These are phyloP conservation scores for Hypoxylon sp. DNA, from an alignment of 2,329 filamentous ascomycete species.

Conservation along the genomic window DNA sequence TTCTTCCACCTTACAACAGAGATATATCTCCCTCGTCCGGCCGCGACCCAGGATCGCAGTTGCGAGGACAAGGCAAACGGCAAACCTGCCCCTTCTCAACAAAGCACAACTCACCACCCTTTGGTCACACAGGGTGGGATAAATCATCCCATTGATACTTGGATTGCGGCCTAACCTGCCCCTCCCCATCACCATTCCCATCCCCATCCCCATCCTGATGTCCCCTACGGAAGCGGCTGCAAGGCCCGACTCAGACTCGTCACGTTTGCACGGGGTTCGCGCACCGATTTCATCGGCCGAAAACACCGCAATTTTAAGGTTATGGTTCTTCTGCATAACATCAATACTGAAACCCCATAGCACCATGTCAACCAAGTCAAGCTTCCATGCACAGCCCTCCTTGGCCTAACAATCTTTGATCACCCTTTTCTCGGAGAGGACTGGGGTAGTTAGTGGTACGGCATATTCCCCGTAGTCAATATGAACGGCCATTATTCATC, in stretches of 20 bases:
- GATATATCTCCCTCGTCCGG: slow-evolving; percentile 5
- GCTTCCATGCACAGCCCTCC: slow-evolving; percentile 28
- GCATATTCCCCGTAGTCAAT: background rate
- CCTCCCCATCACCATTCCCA: background rate
- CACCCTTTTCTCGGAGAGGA: slow-evolving; percentile 24
- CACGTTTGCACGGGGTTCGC: slow-evolving; percentile 14
- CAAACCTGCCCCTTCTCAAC: background rate
- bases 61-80: slow-evolving; percentile 8
- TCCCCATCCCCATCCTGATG: too few relatives aligned
- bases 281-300: background rate
- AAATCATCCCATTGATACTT: background rate
- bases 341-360: slow-evolving; percentile 6
- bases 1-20: background rate
- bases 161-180: background rate
- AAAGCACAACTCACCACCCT: slow-evolving; percentile 12
- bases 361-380: slow-evolving; percentile 21
- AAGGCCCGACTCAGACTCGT: background rate
- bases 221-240: too few relatives aligned
- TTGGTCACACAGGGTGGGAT: slow-evolving; percentile 10
- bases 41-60: slow-evolving; percentile 6
- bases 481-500: background rate
- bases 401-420: slow-evolving; percentile 8
- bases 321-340: slow-evolving; percentile 4
- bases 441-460: slow-evolving; percentile 33
- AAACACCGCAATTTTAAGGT: background rate